Base-by-base conservation (phyloP, 306 rosid species). In the Pterocarpus santalinus region DNA sequence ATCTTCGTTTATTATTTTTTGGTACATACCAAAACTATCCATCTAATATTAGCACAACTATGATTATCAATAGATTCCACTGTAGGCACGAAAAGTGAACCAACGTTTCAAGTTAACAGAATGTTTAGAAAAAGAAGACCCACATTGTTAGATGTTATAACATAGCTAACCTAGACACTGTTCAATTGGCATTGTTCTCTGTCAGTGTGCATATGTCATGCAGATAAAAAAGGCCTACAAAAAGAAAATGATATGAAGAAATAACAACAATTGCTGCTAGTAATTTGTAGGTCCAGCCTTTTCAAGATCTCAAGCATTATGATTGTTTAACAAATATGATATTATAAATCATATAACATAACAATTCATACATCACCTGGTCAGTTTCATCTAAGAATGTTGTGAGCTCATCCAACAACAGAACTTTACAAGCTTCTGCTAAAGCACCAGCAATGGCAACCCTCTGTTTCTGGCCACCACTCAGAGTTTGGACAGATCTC, bases 391-490 rank as follows among this genome's bases (percentile, higher is more conserved):
- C 97, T 77, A 93, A 86, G 76, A 93, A 93, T 36, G 97, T 93
- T 13, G 97, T 90, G 78, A 93, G 90, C 89, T 93, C 97, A 78
- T 93, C 97, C 84, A 93, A 80, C 79, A 93, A 81, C 72, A 93
- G 86, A 73, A 93, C 97, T 83, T 90, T 88, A 77, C 97, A 93
- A 67, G 97, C 89, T 88, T 93, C 97, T 61, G 97, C 97, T 58
- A 93, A 86, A 87, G 97, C 97, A 83, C 97, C 97, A 12, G 97
- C 97, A 72, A 91, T 91, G 80, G 97, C 97, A 73, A 93, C 92
- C 83, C 97, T 91, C 83, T 93, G 97, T 81, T 93, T 93, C 90
- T 93, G 97, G 83, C 97, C 97, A 57, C 97, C 97, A 70, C 97
- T 93, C 15, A 93, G 90, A 56, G 94, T 90, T 86, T 93, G 97